Conservation (phyloP, 2,329 filamentous ascomycete species). For the Metarhizium humberi region DNA sequence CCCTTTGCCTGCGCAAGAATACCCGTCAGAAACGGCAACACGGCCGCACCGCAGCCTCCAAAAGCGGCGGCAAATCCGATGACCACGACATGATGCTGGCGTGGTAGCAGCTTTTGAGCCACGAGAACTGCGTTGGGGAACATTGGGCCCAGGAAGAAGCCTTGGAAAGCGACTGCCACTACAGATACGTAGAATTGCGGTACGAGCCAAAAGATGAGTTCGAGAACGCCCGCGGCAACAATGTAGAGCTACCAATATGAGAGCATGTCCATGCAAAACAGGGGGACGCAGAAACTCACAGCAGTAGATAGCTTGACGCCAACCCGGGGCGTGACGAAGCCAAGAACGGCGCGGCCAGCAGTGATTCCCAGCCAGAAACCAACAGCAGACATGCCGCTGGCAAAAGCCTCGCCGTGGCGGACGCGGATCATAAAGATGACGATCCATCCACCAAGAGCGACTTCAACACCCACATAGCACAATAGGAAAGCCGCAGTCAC, state of each 20-base stretch:
- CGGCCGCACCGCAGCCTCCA: conserved; percentile 58
- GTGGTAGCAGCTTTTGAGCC: conserved; percentile 60
- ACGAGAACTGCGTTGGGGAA: conserved; percentile 64
- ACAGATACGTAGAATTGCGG: conserved; percentile 49
- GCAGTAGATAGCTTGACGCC: conserved; percentile 59
- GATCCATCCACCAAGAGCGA: conserved; percentile 69
- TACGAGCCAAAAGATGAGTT: conserved; percentile 50
- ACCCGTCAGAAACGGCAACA: conserved; percentile 50
- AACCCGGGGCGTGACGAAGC: conserved; percentile 60
- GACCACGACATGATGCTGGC: conserved; percentile 58
- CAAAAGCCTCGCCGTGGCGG: conserved; percentile 53
- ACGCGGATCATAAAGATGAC: conserved; percentile 71
- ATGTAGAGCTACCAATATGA: conserved; percentile 53
- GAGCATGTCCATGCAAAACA: too few species aligned
- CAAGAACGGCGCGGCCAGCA: conserved; percentile 54
- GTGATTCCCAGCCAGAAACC: conserved; percentile 75
- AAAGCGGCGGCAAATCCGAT: conserved; percentile 69
- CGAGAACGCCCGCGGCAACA: conserved; percentile 45
- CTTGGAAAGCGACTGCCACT: conserved; percentile 57
- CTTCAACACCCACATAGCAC: conserved; percentile 58
- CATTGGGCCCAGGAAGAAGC: conserved; percentile 66
- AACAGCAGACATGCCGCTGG: conserved; percentile 60
- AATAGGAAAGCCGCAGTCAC: conserved; percentile 64
- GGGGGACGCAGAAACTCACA: conserved; percentile 3
- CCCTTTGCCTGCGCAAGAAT: conserved; percentile 46